Evolutionary conservation across 2,329 filamentous ascomycete species (phyloP), one percentile per base, ranked within the genome.

Genomic region (Exophiala sp.): DNA sequence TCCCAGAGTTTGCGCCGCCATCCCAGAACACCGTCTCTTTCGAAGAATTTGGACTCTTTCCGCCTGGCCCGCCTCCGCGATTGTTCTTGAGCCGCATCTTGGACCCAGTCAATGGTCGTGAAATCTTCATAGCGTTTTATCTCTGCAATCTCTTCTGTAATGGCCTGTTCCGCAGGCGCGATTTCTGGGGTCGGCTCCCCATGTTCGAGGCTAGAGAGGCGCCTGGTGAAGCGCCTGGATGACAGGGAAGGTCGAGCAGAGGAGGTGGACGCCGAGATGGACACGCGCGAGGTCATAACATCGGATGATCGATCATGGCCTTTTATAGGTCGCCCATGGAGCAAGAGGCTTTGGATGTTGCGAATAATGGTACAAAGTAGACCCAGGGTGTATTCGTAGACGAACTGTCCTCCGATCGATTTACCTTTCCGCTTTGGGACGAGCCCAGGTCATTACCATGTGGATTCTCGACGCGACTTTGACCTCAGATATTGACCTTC

Each of bases 41-140:
- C 85, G 71, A 88, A 88, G 57, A 88, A 84, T 38, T 86, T 85
- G 5, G 86, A 84, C 65, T 86, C 84, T 69, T 84, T 86, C 65
- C 88, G 82, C 63, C 87, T 81, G 44, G 87, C 81, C 65, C 89
- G 89, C 58, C 92, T 84, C 51, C 91, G 84, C 43, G 89, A 77
- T 69, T 95, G 89, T 70, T 96, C 94, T 60, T 91, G 87, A 33
- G 91, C 87, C 9, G 92, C 91, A 80, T 99, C 94, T 71, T 99
- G 92, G 0, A 99, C 92, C 94, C 94, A 99, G 72, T 99, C 94
- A 83, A 78, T 75, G 1, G 94, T 99, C 5, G 91, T 96, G 69
- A 99, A 99, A 73, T 99, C 94, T 81, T 96, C 94, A 74, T 99
- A 99, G 75, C 92, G 83, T 75, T 96, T 96, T 69, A 99, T 97